phyloP scores from a whole-genome alignment of 148 eudicot genomes.

The Bassia scoparia region DNA sequence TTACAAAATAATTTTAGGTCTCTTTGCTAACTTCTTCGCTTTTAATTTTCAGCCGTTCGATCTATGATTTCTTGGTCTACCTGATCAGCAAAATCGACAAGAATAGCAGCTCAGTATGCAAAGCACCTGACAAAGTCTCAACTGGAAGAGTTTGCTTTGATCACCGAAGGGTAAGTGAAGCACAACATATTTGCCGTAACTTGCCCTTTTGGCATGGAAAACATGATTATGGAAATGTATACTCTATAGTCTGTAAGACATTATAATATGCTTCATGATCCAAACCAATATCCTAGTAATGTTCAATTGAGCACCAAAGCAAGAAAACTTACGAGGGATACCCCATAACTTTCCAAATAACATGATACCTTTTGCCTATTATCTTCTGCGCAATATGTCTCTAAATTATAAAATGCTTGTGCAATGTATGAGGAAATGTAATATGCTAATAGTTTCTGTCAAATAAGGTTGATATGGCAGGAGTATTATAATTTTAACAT shows the following conservation, averaged over 20 bases:
- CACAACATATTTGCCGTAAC: neutral
- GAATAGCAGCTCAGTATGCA: conserved; percentile 93
- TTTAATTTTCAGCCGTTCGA: conserved; percentile 75
- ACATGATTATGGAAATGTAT: neutral
- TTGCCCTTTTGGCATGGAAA: neutral
- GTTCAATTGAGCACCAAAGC: neutral
- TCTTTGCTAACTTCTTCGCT: conserved; percentile 7
- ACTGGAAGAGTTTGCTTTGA: conserved; percentile 59
- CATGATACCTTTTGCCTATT: neutral
- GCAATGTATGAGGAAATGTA: too few relatives aligned
- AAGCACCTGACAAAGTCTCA: conserved; percentile 75
- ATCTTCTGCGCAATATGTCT: neutral
- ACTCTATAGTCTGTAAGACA: neutral
- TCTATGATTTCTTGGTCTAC: conserved; percentile 77
- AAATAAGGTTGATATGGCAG: too few relatives aligned
- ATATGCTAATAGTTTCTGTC: too few relatives aligned
- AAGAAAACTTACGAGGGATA: neutral
- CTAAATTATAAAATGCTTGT: too few relatives aligned
- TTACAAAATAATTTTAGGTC: neutral
- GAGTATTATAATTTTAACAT: too few relatives aligned
- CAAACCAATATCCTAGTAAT: neutral
- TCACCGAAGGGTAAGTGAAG: conserved; percentile 62
- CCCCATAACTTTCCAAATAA: neutral
- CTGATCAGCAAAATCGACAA: conserved; percentile 72
- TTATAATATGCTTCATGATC: neutral